Percentiles rank a stretch among this genome's conserved stretches.
phyloP scores from a whole-genome alignment of 2,329 filamentous ascomycete species.

The Alternaria rosae region DNA sequence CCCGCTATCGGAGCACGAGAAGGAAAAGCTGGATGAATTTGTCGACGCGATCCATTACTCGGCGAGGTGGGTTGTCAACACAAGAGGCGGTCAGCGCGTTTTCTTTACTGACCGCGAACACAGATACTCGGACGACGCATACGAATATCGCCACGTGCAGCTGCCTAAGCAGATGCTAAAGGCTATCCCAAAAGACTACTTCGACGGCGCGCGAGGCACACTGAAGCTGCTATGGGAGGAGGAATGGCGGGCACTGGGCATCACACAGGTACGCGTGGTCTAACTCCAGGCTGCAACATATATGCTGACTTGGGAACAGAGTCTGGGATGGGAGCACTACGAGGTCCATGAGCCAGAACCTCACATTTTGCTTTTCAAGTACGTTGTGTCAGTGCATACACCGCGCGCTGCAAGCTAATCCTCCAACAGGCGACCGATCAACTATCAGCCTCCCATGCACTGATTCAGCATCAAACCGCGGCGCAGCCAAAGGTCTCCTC shows the following conservation, averaged over 20 bases:
- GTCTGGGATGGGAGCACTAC: conserved; percentile 98
- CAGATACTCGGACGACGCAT: conserved; percentile 92
- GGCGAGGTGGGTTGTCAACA: conserved; percentile 68
- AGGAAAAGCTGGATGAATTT: conserved; percentile 85
- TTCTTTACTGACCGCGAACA: conserved; percentile 24
- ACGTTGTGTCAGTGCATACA: conserved; percentile 51
- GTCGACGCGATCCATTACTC: conserved; percentile 96
- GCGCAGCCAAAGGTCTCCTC: conserved; percentile 8
- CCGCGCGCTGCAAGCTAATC: conserved; percentile 14
- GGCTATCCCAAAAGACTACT: conserved; percentile 92
- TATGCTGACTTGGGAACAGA: conserved; percentile 62
- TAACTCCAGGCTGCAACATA: background rate
- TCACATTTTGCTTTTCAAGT: conserved; percentile 99
- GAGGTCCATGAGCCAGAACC: conserved; percentile 99
- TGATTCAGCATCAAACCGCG: conserved; percentile 26
- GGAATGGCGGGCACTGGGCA: conserved; percentile 95
- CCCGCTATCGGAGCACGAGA: conserved; percentile 80
- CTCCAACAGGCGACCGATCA: conserved; percentile 74
- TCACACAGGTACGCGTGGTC: conserved; percentile 78
- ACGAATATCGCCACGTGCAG: conserved; percentile 97
- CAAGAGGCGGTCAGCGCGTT: conserved; percentile 19
- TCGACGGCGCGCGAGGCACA: conserved; percentile 86
- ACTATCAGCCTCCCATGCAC: conserved; percentile 75
- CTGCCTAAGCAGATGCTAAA: conserved; percentile 99
- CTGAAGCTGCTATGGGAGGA: conserved; percentile 98